These are phyloP conservation scores for Trichoderma semiorbis DNA, from an alignment of 2,329 filamentous ascomycete species.

Conservation along the genomic window DNA sequence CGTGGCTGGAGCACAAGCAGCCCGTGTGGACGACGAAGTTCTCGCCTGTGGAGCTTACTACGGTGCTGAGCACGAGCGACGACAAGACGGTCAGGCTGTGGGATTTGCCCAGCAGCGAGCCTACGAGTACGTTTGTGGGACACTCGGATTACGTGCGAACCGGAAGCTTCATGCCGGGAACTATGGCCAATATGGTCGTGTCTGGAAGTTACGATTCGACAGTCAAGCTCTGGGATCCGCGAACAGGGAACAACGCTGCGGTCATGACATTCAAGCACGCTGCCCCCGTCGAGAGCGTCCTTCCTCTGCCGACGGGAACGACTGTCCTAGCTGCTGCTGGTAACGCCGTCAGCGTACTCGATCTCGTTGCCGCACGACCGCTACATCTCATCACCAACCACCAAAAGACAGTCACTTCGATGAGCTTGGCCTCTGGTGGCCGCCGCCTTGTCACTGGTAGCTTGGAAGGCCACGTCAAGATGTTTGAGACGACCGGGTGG, in stretches of 20 bases:
- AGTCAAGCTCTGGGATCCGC: constrained; percentile 88
- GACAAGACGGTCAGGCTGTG: constrained; percentile 90
- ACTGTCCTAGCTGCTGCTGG: constrained; percentile 81
- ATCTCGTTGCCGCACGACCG: constrained; percentile 86
- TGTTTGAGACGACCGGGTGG: constrained; percentile 92
- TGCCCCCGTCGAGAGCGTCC: constrained; percentile 83
- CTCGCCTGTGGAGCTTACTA: constrained; percentile 83
- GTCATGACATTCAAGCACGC: constrained; percentile 95
- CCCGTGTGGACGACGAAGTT: constrained; percentile 90
- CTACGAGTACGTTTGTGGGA: constrained; percentile 74
- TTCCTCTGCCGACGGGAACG: constrained; percentile 82
- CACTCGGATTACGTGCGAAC: constrained; percentile 91
- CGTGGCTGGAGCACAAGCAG: constrained; percentile 92
- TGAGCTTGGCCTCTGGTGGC: constrained; percentile 77
- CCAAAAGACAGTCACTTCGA: constrained; percentile 92
- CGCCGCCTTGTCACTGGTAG: constrained; percentile 81
- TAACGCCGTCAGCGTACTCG: constrained; percentile 84
- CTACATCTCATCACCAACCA: constrained; percentile 86
- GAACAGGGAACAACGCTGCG: constrained; percentile 60
- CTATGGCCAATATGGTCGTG: constrained; percentile 70
- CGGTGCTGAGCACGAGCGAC: constrained; percentile 84
- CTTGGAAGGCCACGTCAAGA: constrained; percentile 93
- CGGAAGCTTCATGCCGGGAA: constrained; percentile 78
- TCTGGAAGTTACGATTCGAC: constrained; percentile 95
- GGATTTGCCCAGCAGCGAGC: constrained; percentile 81